phyloP scores from a whole-genome alignment of 768 basidiomycete genomes.

The Lentinula sp. region DNA sequence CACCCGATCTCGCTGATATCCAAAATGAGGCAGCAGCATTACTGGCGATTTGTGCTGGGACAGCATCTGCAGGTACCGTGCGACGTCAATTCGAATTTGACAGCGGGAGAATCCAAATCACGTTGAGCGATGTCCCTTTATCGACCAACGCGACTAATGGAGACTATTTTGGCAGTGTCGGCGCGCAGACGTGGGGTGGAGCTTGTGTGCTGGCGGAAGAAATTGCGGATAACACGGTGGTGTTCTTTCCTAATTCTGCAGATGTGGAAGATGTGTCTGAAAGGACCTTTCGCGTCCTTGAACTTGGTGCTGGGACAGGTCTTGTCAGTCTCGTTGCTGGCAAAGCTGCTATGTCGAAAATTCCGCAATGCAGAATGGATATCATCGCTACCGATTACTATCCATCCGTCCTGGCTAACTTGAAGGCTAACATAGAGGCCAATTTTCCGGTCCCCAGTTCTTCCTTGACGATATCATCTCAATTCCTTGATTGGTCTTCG shows the following conservation, averaged over 20 bases:
- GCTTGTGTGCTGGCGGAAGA: constrained; percentile 76
- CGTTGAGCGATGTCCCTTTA: constrained; percentile 56
- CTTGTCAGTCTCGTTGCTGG: constrained; percentile 61
- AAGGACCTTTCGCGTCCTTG: constrained; percentile 44
- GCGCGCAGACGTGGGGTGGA: constrained; percentile 87
- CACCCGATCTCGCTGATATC: constrained; percentile 27
- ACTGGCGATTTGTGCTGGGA: constrained; percentile 59
- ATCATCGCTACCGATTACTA: constrained; percentile 78
- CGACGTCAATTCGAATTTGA: constrained; percentile 48
- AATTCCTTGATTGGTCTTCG: constrained; percentile 58
- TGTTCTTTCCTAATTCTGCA: constrained; percentile 30
- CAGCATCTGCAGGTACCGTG: constrained; percentile 55
- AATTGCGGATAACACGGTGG: constrained; percentile 50
- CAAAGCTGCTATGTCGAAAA: constrained; percentile 27
- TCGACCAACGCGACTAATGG: not conserved
- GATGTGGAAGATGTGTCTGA: not conserved
- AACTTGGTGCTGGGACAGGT: constrained; percentile 84
- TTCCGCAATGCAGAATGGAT: constrained; percentile 10
- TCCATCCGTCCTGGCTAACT: constrained; percentile 64
- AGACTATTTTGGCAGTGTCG: constrained; percentile 65
- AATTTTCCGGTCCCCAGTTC: constrained; percentile 38
- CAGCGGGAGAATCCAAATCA: constrained; percentile 25
- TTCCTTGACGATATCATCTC: constrained; percentile 10
- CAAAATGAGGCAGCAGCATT: constrained; percentile 53
- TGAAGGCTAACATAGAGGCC: constrained; percentile 48